Base-by-base conservation (phyloP, 2,329 filamentous ascomycete genomes). In the Tolypocladium nubicola region DNA sequence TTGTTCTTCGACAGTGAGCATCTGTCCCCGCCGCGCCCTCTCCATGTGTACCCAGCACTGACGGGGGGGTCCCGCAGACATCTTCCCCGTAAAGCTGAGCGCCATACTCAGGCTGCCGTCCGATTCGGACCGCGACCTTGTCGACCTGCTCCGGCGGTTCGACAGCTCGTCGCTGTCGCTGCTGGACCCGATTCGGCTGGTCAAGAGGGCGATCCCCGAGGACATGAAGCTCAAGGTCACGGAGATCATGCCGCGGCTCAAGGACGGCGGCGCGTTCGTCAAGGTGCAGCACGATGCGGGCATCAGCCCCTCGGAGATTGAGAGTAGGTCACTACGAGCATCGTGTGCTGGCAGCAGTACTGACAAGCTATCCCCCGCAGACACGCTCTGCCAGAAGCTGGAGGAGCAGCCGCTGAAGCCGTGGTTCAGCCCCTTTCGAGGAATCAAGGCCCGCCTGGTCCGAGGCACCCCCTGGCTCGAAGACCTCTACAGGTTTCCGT, bases 191-290 rank as follows among this genome's bases (percentile, higher is more conserved):
- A 75, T 82, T 45, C 75, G 75, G 52, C 68, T 82, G 19, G 77
- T 84, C 54, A 81, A 79, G 64, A 80, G 80, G 56, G 87, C 85
- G 0, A 82, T 90, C 30, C 88, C 87, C 1, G 70, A 76, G 5
- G 78, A 79, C 11, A 65, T 86, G 1, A 76, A 82, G 1, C 75
- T 96, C 53, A 84, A 86, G 58, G 83, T 96, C 52, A 89, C 85
- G 3, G 87, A 96, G 66, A 86, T 97, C 19, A 71, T 97, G 21
- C 91, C 92, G 0, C 82, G 91, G 3, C 77, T 95, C 35, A 92
- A 95, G 65, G 94, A 99, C 67, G 94, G 94, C 19, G 94, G 94
- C 14, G 90, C 90, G 0, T 97, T 95, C 69, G 86, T 97, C 70
- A 97, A 95, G 70, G 91, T 95, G 68, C 80, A 79, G 19, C 82